Base-by-base conservation (phyloP, 495 filamentous ascomycete genomes). In the Neurospora tetrasperma region DNA sequence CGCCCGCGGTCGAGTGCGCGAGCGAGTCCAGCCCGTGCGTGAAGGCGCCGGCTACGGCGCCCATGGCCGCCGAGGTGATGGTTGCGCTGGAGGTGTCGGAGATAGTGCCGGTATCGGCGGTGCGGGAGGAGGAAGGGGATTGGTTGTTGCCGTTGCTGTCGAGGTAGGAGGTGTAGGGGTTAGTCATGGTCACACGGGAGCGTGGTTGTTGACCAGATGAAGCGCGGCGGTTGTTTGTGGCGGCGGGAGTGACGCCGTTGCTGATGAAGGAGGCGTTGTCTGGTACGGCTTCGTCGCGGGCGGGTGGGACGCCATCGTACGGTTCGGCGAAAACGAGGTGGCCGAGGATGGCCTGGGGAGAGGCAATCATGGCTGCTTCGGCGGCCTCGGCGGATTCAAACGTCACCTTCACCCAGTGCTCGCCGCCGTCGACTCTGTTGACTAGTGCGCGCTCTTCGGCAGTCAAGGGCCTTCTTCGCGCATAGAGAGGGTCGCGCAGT, bases 331-430 rank as follows among this genome's bases (percentile, higher is more conserved):
- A 92, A 40, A 97, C 90, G 44, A 90, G 80, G 77, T 93, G 87
- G 4, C 93, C 93, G 69, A 92, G 86, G 44, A 97, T 89, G 71
- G 86, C 86, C 79, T 94, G 91, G 1, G 94, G 94, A 42, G 91
- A 94, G 74, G 87, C 86, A 74, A 89, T 91, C 71, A 90, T 84
- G 31, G 93, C 94, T 43, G 88, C 85, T 69, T 94, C 92, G 23
- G 93, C 94, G 5, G 93, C 90, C 73, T 90, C 87, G 42, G 88
- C 85, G 7, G 91, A 93, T 81, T 96, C 93, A 75, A 95, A 97
- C 1, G 94, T 97, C 70, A 97, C 86, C 77, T 97, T 97, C 76
- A 97, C 92, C 94, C 94, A 97, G 82, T 94, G 89, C 73, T 90
- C 87, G 18, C 94, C 94, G 71, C 93, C 90, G 27, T 89, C 89